Percentiles rank a stretch among this genome's conserved stretches.
phyloP scores from a whole-genome alignment of 331 rosid species.

The Rosa hybrid region DNA sequence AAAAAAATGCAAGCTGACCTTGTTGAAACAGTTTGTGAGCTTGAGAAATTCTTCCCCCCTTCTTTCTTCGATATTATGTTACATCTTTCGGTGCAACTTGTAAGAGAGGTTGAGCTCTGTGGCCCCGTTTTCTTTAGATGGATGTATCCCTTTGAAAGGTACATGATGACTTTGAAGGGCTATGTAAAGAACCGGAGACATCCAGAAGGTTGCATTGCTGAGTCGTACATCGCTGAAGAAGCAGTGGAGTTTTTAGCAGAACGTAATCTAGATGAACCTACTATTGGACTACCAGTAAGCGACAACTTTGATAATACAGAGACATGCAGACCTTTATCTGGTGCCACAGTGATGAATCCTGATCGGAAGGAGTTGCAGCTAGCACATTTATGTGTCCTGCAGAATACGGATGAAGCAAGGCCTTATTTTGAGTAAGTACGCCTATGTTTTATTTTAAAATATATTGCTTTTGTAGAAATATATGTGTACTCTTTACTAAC shows the following conservation, averaged over 20 bases:
- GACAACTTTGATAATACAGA: not conserved
- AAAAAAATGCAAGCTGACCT: not conserved
- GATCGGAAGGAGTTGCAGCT: no score
- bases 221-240: not conserved
- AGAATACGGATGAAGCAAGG: not conserved
- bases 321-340: not conserved
- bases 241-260: not conserved
- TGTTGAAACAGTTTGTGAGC: not conserved
- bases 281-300: not conserved
- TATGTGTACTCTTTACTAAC: no score
- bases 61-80: not conserved
- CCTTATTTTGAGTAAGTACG: not conserved
- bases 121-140: not conserved
- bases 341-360: not conserved
- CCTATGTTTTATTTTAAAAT: no score
- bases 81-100: not conserved
- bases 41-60: no score
- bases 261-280: no score
- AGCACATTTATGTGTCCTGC: not conserved
- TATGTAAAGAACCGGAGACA: not conserved
- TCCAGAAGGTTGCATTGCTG: not conserved
- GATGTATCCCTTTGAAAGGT: constrained; percentile 2
- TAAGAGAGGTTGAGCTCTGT: not conserved
- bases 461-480: no score
- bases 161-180: no score